A percentile compares a stretch with the other conserved stretches of the same genome.
phyloP scores from a whole-genome alignment of 208 protist genomes.

The Wallacemonas collosoma region DNA sequence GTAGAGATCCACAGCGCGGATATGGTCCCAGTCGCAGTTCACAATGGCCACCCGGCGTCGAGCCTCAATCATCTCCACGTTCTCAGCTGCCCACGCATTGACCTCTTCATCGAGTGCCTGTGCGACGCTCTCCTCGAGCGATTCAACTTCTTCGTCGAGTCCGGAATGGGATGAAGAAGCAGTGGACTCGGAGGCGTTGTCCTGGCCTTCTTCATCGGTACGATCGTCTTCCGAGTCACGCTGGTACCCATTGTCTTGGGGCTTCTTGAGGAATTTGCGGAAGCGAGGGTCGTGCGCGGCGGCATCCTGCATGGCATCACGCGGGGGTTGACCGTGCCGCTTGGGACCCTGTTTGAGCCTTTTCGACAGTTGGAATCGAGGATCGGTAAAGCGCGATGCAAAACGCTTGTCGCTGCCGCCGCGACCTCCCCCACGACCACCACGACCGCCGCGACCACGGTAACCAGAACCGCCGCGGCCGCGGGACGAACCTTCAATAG shows the following conservation, averaged over 20 bases:
- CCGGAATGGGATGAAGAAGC: not conserved
- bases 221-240: constrained; percentile 19
- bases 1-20: constrained; percentile 94
- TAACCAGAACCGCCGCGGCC: constrained; percentile 39
- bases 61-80: constrained; percentile 78
- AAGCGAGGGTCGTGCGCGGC: constrained; percentile 72
- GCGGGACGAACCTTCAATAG: constrained; percentile 61
- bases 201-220: constrained; percentile 37
- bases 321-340: not conserved
- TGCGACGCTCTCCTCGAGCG: constrained; percentile 23
- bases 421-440: constrained; percentile 27
- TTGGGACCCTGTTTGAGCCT: constrained; percentile 23
- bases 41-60: constrained; percentile 92
- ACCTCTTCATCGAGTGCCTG: constrained; percentile 66
- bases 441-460: constrained; percentile 32
- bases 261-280: constrained; percentile 50
- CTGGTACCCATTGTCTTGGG: not conserved
- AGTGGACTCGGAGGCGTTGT: constrained; percentile 20
- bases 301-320: constrained; percentile 31
- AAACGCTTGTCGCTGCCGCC: constrained; percentile 66
- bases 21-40: constrained; percentile 97
- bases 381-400: constrained; percentile 84
- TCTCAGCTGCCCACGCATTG: constrained; percentile 64
- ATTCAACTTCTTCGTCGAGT: constrained; percentile 29
- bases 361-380: constrained; percentile 75